Evolutionary conservation across 1,284 basidiomycete genomes (phyloP).

Genomic region (Acaromyces ingoldii): DNA sequence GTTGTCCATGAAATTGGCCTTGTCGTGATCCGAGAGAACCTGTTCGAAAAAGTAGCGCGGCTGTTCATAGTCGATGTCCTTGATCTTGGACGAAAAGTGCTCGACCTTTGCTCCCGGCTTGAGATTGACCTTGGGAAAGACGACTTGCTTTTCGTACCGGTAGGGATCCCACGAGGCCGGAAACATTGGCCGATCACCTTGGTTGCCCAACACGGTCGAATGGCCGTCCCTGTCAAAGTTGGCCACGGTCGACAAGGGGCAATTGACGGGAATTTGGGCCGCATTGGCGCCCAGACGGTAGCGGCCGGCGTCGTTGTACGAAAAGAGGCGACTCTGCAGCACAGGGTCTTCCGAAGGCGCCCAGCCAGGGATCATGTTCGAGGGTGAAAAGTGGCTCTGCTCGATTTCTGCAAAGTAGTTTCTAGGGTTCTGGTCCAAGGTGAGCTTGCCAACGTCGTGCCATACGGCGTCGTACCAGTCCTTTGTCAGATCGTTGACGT

Average conservation of each 20-base stretch:
- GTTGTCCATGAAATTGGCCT: not conserved
- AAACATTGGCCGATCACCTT: not conserved
- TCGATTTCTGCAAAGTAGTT: slow-evolving; percentile 20
- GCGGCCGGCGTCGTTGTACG: slow-evolving; percentile 76
- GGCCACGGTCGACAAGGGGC: slow-evolving; percentile 57
- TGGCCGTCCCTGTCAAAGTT: not conserved
- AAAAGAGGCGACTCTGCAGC: slow-evolving; percentile 21
- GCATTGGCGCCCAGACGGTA: slow-evolving; percentile 77
- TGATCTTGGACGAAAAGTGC: not conserved
- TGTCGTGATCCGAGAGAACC: not conserved
- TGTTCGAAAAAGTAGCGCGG: slow-evolving; percentile 3
- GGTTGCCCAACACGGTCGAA: not conserved
- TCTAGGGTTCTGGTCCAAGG: slow-evolving; percentile 12
- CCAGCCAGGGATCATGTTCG: slow-evolving; percentile 17
- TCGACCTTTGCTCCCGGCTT: not conserved
- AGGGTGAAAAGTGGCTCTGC: slow-evolving; percentile 13
- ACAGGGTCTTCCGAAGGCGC: slow-evolving; percentile 18
- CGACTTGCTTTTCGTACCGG: not conserved
- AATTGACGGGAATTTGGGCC: slow-evolving; percentile 81
- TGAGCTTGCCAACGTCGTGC: slow-evolving; percentile 12
- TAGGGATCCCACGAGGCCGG: not conserved
- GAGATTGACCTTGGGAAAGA: not conserved
- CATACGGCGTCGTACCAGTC: slow-evolving; percentile 1
- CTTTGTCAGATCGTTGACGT: slow-evolving; percentile 12
- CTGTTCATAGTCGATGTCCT: slow-evolving; percentile 1